Evolutionary conservation across 805 yeast species (phyloP).

Genomic region (Candida silvatica): DNA sequence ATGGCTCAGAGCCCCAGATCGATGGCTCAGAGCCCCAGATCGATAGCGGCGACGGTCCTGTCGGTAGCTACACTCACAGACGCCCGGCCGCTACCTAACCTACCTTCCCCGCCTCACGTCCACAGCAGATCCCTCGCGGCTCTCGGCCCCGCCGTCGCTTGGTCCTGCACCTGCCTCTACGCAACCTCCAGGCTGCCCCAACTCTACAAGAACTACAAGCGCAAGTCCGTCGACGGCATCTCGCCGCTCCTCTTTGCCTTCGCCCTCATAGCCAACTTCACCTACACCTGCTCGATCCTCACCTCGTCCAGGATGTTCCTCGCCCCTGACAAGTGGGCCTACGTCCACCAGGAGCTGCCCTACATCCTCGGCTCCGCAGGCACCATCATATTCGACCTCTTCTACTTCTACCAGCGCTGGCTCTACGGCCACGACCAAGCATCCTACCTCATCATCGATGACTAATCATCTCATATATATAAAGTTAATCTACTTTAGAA

Average conservation of each 20-base stretch:
- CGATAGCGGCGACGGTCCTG: background rate
- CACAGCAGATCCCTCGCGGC: background rate
- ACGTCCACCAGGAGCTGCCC: conserved; percentile 66
- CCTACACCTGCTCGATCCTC: conserved; percentile 70
- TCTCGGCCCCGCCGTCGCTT: conserved; percentile 45
- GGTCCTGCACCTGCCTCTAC: conserved; percentile 73
- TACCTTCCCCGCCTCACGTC: background rate
- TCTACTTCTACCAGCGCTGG: conserved; percentile 57
- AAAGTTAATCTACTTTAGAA: background rate
- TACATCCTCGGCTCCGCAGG: conserved; percentile 82
- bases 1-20: too few species aligned
- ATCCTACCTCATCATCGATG: background rate
- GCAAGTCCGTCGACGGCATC: conserved; percentile 82
- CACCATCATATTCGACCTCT: conserved; percentile 67
- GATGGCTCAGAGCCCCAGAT: background rate
- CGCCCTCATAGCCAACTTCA: conserved; percentile 69
- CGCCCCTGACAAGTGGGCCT: conserved; percentile 31
- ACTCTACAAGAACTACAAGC: conserved; percentile 58
- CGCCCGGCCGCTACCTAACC: background rate
- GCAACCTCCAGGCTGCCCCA: conserved; percentile 81
- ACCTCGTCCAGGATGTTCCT: conserved; percentile 46
- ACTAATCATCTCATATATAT: background rate
- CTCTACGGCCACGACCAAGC: conserved; percentile 15
- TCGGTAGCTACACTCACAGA: background rate
- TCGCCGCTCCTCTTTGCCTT: conserved; percentile 74